Evolutionary conservation across 176 grass and related monocot species (phyloP).

Genomic region (Carex myosuroides): DNA sequence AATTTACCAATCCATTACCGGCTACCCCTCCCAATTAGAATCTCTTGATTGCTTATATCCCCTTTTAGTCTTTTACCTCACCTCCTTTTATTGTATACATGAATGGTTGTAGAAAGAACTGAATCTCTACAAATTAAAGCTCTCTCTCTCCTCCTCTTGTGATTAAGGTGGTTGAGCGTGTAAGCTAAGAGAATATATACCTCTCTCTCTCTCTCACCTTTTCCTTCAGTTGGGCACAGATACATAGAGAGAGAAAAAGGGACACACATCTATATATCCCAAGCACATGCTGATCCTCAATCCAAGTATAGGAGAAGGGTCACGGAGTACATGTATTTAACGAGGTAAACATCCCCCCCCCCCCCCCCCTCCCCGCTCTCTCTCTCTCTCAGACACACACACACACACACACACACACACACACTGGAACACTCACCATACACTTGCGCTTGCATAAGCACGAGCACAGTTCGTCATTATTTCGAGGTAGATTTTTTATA

Average conservation of each 20-base stretch:
- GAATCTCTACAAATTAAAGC: conserved; percentile 1
- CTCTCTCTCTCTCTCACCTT: not conserved
- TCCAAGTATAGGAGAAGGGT: not conserved
- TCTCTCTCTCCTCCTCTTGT: not conserved
- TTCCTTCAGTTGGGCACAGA: conserved; percentile 2
- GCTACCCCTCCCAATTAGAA: conserved; percentile 12
- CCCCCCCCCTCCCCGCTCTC: not conserved
- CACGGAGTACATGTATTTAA: not conserved
- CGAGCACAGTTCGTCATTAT: not conserved
- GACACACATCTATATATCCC: not conserved
- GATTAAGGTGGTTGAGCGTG: conserved; percentile 7
- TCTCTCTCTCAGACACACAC: not conserved
- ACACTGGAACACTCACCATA: not conserved
- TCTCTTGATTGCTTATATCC: conserved; percentile 7
- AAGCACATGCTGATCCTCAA: not conserved
- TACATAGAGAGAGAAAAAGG: not conserved
- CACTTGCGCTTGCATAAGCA: not conserved
- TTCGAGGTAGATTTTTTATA: not conserved
- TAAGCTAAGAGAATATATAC: conserved; percentile 13
- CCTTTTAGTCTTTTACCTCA: not conserved
- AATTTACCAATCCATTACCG: not conserved
- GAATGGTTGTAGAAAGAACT: conserved; percentile 7
- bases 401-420: not conserved
- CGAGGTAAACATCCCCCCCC: not conserved
- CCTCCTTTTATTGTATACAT: conserved; percentile 12